These are phyloP conservation scores for Zalaria sp. DNA, from an alignment of 2,329 filamentous ascomycete species.

Conservation along the genomic window DNA sequence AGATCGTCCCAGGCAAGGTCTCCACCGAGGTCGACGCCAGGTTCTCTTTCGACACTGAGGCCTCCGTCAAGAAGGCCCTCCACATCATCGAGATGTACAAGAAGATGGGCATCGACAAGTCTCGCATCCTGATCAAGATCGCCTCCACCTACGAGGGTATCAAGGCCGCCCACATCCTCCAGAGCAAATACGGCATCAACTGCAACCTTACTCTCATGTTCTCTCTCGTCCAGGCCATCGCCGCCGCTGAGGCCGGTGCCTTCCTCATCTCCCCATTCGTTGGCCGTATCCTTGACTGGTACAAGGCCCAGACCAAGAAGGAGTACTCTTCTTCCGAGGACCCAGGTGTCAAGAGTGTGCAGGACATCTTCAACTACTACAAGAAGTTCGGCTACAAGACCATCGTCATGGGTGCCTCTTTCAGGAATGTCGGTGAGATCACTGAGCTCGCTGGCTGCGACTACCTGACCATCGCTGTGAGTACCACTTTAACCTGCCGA, in stretches of 20 bases:
- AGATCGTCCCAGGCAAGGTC: constrained; percentile 95
- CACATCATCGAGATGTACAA: constrained; percentile 99
- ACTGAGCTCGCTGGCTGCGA: constrained; percentile 96
- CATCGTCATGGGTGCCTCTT: constrained; percentile 98
- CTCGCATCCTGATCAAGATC: constrained; percentile 95
- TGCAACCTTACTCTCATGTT: constrained; percentile 99
- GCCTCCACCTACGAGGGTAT: constrained; percentile 99
- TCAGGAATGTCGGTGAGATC: constrained; percentile 93
- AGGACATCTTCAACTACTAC: constrained; percentile 99
- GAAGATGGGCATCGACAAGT: constrained; percentile 78
- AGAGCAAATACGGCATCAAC: constrained; percentile 93
- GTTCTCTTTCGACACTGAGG: constrained; percentile 90
- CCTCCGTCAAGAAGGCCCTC: constrained; percentile 86
- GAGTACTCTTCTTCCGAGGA: constrained; percentile 82
- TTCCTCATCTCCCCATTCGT: constrained; percentile 99
- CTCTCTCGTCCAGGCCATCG: constrained; percentile 87
- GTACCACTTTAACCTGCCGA: constrained; percentile 19
- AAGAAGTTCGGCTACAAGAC: constrained; percentile 99
- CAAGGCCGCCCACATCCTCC: constrained; percentile 93
- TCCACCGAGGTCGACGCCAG: constrained; percentile 96
- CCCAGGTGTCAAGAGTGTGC: constrained; percentile 88
- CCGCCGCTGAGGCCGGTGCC: constrained; percentile 83
- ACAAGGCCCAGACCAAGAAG: constrained; percentile 92
- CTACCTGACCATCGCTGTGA: constrained; percentile 92
- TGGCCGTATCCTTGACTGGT: constrained; percentile 98